A percentile compares a stretch with the other conserved stretches of the same genome.
Evolutionary conservation across 768 basidiomycete species (phyloP).

Genomic region (Leucocoprinus birnbaumii): DNA sequence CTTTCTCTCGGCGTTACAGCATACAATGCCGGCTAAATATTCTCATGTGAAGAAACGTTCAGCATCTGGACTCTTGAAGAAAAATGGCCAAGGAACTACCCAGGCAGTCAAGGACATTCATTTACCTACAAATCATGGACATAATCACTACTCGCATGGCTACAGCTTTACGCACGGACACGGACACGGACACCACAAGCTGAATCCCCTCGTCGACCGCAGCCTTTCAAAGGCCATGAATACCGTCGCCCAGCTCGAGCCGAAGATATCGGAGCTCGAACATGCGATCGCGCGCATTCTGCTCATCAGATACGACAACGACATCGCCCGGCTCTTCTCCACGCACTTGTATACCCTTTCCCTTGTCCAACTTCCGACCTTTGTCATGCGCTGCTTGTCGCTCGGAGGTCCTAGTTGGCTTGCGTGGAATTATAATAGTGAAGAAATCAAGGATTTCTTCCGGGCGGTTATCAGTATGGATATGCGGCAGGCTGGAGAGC

Average conservation of each 20-base stretch:
- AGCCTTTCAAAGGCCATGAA: conserved; percentile 53
- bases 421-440: conserved; percentile 61
- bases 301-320: conserved; percentile 68
- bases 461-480: conserved; percentile 71
- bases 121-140: neutral
- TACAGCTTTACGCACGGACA: conserved; percentile 6
- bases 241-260: conserved; percentile 53
- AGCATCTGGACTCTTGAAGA: conserved; percentile 45
- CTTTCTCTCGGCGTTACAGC: too few species aligned
- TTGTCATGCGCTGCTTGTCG: conserved; percentile 62
- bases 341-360: conserved; percentile 65
- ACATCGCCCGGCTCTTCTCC: conserved; percentile 72
- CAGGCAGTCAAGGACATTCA: conserved; percentile 30
- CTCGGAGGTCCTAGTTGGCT: conserved; percentile 68
- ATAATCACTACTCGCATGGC: conserved; percentile 1
- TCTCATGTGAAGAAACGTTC: conserved; percentile 72
- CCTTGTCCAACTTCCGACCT: conserved; percentile 62
- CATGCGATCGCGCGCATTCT: conserved; percentile 67
- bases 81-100: conserved; percentile 30
- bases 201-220: conserved; percentile 49
- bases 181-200: conserved; percentile 12
- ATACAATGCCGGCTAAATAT: conserved; percentile 64
- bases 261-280: conserved; percentile 63
- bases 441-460: conserved; percentile 76
- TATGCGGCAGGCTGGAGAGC: conserved; percentile 72